phyloP scores from a whole-genome alignment of 768 basidiomycete species.

The Myochromella boudieri region DNA sequence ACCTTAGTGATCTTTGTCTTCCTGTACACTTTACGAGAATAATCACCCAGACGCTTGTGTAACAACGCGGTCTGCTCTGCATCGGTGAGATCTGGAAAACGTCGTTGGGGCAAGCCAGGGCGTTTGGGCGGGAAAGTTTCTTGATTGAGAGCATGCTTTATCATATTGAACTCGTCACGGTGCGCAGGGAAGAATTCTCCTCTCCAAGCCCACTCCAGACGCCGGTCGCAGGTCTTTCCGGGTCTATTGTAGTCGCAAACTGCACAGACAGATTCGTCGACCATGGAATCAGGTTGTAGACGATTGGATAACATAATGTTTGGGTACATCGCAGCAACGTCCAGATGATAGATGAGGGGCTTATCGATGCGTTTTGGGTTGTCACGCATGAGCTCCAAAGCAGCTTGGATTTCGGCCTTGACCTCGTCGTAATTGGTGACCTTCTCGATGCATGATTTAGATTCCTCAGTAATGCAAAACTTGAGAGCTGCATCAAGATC shows the following conservation, averaged over 20 bases:
- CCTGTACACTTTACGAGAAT: conserved; percentile 97
- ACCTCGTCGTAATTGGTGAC: conserved; percentile 97
- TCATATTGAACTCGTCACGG: conserved; percentile 98
- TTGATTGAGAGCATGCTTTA: conserved; percentile 93
- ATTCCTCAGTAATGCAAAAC: conserved; percentile 89
- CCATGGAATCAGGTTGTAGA: conserved; percentile 96
- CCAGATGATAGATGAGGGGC: conserved; percentile 96
- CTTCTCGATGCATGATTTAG: conserved; percentile 69
- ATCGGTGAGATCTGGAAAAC: conserved; percentile 79
- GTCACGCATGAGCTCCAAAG: conserved; percentile 89
- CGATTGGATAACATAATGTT: conserved; percentile 99
- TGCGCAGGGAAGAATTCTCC: conserved; percentile 98
- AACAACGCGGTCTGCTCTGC: conserved; percentile 89
- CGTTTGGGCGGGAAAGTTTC: conserved; percentile 86
- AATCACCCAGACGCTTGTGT: conserved; percentile 97
- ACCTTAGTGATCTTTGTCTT: conserved; percentile 98
- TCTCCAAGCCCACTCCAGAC: conserved; percentile 97
- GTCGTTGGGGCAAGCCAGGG: conserved; percentile 69
- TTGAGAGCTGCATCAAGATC: conserved; percentile 90
- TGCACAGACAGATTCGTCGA: conserved; percentile 94
- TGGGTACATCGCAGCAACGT: conserved; percentile 99
- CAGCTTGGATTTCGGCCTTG: conserved; percentile 70
- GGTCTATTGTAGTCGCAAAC: conserved; percentile 98
- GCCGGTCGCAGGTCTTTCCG: conserved; percentile 90
- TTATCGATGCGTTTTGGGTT: conserved; percentile 86